A percentile compares a stretch with the other conserved stretches of the same genome.
Evolutionary conservation across 768 basidiomycete species (phyloP).

Genomic region (Amanita rubescens): DNA sequence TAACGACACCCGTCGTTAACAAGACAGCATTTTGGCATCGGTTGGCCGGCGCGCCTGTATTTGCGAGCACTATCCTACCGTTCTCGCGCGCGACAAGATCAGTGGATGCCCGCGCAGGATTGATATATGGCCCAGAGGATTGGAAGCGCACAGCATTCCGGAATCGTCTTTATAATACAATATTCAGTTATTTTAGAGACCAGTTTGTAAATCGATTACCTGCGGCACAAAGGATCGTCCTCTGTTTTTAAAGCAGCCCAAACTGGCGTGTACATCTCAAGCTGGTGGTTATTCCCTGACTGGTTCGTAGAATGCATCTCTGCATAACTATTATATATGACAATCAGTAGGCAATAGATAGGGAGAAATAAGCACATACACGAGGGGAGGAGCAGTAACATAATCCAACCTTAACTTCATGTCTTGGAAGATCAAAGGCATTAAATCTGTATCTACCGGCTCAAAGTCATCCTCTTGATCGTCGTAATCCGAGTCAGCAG

Average conservation of each 20-base stretch:
- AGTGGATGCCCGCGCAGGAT: neutral
- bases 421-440: neutral
- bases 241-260: neutral
- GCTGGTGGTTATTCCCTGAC: neutral
- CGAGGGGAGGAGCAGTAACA: neutral
- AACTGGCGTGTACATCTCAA: neutral
- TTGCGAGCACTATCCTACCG: neutral
- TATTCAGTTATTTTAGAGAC: neutral
- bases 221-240: neutral
- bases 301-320: neutral
- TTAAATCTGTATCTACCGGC: neutral
- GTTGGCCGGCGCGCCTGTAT: too few species aligned
- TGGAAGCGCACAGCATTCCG: neutral
- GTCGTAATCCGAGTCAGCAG: neutral
- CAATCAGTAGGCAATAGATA: neutral
- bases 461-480: neutral
- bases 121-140: neutral
- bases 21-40: neutral
- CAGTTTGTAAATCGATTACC: neutral
- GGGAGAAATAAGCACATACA: neutral
- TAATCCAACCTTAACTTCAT: neutral
- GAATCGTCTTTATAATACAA: neutral
- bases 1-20: neutral
- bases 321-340: neutral
- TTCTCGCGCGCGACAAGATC: neutral